Evolutionary conservation across 768 basidiomycete genomes (phyloP).

Genomic region (Tulasnella sp.): DNA sequence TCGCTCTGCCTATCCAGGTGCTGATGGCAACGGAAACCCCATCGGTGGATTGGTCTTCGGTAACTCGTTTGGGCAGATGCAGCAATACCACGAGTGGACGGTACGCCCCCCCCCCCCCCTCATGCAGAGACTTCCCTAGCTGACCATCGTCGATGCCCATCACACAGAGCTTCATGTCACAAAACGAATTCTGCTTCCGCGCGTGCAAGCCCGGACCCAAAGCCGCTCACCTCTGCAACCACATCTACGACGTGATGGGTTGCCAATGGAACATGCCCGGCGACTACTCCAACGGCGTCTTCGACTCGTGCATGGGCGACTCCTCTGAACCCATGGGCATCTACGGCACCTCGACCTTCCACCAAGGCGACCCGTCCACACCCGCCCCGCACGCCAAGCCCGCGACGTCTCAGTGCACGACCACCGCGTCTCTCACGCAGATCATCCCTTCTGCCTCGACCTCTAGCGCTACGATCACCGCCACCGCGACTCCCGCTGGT

Average conservation of each 20-base stretch:
- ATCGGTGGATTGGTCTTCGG: constrained; percentile 33
- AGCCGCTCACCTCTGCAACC: constrained; percentile 31
- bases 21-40: constrained; percentile 21
- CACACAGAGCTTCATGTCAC: constrained; percentile 27
- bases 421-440: constrained; percentile 42
- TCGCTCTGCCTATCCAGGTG: not conserved
- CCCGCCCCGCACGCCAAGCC: constrained; percentile 36
- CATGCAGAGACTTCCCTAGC: not conserved
- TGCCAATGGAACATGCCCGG: constrained; percentile 25
- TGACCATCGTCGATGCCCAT: not conserved
- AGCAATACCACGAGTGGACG: constrained; percentile 37
- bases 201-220: constrained; percentile 25
- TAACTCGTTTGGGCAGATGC: constrained; percentile 27
- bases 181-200: constrained; percentile 35
- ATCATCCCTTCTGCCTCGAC: constrained; percentile 20
- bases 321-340: constrained; percentile 31
- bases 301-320: constrained; percentile 36
- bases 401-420: constrained; percentile 47
- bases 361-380: constrained; percentile 26
- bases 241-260: constrained; percentile 31
- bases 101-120: constrained; percentile 17
- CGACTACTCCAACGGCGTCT: constrained; percentile 26
- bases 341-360: constrained; percentile 30
- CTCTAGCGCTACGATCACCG: constrained; percentile 15
- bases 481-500: constrained; percentile 5